A percentile compares a stretch with the other conserved stretches of the same genome.
phyloP scores from a whole-genome alignment of 1,139 yeast species.

The Blastobotrys persicus region DNA sequence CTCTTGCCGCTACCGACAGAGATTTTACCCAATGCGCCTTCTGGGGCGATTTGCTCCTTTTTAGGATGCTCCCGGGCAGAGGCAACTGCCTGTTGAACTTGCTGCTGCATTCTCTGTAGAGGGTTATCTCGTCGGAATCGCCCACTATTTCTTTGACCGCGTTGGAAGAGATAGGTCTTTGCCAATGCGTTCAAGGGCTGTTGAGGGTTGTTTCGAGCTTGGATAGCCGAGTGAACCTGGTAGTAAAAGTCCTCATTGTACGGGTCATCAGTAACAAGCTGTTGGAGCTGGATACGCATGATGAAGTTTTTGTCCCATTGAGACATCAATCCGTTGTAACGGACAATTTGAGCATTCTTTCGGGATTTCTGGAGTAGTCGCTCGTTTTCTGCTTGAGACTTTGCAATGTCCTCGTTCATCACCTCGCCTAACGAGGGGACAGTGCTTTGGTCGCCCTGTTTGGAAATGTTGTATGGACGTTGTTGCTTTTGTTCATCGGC shows the following conservation, averaged over 20 bases:
- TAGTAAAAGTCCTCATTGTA: constrained; percentile 95
- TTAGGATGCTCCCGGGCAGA: constrained; percentile 90
- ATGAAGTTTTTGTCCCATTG: constrained; percentile 96
- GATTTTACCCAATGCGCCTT: constrained; percentile 89
- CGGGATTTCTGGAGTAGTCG: constrained; percentile 67
- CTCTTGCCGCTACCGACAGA: constrained; percentile 78
- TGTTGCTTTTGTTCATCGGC: neutral
- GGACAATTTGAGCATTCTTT: constrained; percentile 74
- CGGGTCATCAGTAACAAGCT: constrained; percentile 95
- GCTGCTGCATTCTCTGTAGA: constrained; percentile 96
- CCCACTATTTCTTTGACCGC: constrained; percentile 75
- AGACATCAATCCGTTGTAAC: constrained; percentile 91
- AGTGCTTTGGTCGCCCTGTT: constrained; percentile 9
- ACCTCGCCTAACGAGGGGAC: constrained; percentile 30
- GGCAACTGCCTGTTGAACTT: constrained; percentile 93
- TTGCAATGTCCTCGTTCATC: constrained; percentile 37
- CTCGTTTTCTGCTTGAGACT: constrained; percentile 27
- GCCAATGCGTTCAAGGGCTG: constrained; percentile 66
- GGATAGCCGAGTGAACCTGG: constrained; percentile 88
- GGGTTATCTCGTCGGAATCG: constrained; percentile 79
- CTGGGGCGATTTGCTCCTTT: constrained; percentile 66
- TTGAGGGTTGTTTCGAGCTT: constrained; percentile 51
- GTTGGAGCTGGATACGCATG: constrained; percentile 90
- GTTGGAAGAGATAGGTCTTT: constrained; percentile 89
- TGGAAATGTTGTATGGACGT: neutral